Base-by-base conservation (phyloP, 164 flowering plant genomes). In the Paratinospora sagittata region DNA sequence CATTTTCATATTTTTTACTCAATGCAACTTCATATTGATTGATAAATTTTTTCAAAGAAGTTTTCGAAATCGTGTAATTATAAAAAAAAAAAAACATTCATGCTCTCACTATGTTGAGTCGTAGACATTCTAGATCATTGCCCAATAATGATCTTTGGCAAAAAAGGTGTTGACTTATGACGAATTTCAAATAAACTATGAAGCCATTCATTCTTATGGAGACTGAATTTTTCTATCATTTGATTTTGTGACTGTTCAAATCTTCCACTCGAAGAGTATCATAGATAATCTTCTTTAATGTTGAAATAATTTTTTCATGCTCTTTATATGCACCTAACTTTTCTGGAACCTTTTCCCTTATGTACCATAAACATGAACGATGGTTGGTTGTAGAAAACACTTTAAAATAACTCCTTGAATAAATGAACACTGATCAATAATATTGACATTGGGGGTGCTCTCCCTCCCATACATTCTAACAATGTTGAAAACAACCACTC, bases 241-340 rank as follows among this genome's bases (percentile, higher is more conserved):
- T 76, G 75, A 45, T 76, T 79, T 94, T 91, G 89, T 11, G 85
- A 81, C 19, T 78, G 37, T 78, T 91, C 94, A 91, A 91, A 70
- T 89, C 93, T 68, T 70, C 74, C 13, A 86, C 84, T 65, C 80
- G 86, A 36, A 85, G 37, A n/a, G 86, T 65, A 45, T 85, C 88
- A 68, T 87, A 87, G 66, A 87, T 83, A 69, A 76, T 80, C 75
- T 80, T 81, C 21, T 30, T 21, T 45, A 89, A 55, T 36, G 85
- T 74, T 75, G 73, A 85, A 63, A 78, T 73, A 49, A 89, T 78
- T n/a, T 80, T 81, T 70, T 87, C 85, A 78, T 79, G 83, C 49
- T 86, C 10, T 39, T 8, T 7, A 11, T 77, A 0, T 70, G 81
- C 67, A 85, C 61, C n/a, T 85, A 91, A 74, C 27, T 88, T 89